phyloP scores from a whole-genome alignment of 768 basidiomycete species.

The Kwoniella sp. region DNA sequence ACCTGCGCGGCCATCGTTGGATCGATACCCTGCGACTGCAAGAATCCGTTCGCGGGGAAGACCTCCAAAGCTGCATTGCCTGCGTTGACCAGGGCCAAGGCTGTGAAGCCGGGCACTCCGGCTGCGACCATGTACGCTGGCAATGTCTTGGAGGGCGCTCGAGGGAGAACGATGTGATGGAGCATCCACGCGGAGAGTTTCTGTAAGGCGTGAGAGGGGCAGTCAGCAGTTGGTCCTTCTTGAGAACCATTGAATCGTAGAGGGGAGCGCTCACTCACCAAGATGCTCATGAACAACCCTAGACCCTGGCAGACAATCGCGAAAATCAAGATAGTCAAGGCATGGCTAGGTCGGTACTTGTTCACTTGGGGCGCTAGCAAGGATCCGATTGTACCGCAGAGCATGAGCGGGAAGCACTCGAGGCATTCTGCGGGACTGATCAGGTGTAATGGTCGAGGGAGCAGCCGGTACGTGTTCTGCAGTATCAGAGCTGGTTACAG shows the following conservation, averaged over 20 bases:
- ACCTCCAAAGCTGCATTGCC: slow-evolving; percentile 9
- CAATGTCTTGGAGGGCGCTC: slow-evolving; percentile 3
- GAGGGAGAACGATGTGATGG: slow-evolving; percentile 8
- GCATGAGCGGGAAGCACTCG: slow-evolving; percentile 1
- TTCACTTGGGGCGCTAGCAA: background rate
- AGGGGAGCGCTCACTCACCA: slow-evolving; percentile 1
- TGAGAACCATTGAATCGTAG: too few species aligned
- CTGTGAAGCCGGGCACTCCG: slow-evolving; percentile 8
- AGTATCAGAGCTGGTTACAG: background rate
- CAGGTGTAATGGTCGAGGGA: slow-evolving; percentile 5
- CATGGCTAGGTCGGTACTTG: background rate
- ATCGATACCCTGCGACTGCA: background rate
- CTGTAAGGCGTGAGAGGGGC: background rate
- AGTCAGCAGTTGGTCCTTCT: background rate
- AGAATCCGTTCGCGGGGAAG: background rate
- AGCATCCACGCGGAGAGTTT: slow-evolving; percentile 11
- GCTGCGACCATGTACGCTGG: slow-evolving; percentile 11
- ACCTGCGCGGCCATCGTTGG: slow-evolving; percentile 1
- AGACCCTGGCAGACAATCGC: slow-evolving; percentile 8
- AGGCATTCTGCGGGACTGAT: slow-evolving; percentile 5
- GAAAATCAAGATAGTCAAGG: slow-evolving; percentile 5
- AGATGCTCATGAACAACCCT: slow-evolving; percentile 8
- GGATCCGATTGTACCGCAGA: slow-evolving; percentile 4
- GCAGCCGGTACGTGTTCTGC: slow-evolving; percentile 5
- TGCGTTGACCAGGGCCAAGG: slow-evolving; percentile 4